Evolutionary conservation across 1,284 basidiomycete species (phyloP), one percentile per base, ranked within the genome.

Genomic region (Ustilago lituana): DNA sequence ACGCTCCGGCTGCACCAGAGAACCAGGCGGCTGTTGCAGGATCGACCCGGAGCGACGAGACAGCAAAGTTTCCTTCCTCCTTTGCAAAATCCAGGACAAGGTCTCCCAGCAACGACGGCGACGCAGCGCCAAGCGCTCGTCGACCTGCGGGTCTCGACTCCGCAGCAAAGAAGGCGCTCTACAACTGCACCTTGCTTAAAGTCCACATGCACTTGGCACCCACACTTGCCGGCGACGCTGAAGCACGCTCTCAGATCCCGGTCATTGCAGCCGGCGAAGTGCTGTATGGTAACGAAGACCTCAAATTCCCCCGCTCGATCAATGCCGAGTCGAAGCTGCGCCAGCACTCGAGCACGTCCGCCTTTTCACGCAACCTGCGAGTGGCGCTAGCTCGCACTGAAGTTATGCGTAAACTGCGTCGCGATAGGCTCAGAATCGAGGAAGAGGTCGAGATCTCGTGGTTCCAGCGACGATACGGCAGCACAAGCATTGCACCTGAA

Each of bases 181-280:
- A 78, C 58, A 65, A 69, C 14, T 75, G 75, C 53, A 78, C 77
- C 1, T 49, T 78, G 22, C 67, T 75, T 56, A 78, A 78, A 49
- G 67, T 77, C 3, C 74, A 78, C 50, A 57, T 67, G 23, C 75
- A 77, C 26, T 63, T 78, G 4, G 69, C 68, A 1, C 29, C 55
- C 4, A 55, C 47, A 0, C 35, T 67, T 4, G 59, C 58, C 10
- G 48, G 29, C 11, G 63, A 69, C 19, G 39, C 39, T 10, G 57
- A 60, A 31, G 39, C 54, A 0, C 57, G 58, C 14, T 20, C 43
- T 10, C 67, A 40, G 24, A 45, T 61, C 22, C 67, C 69, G 11
- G 40, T 51, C 36, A 59, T 70, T 14, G 53, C 53, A 4, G 50
- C 53, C 3, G 57, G 53, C 12, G 50, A 60, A 11, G 20, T 41